Evolutionary conservation across 2,329 filamentous ascomycete genomes (phyloP).

Genomic region (Cladosporium colombiae): DNA sequence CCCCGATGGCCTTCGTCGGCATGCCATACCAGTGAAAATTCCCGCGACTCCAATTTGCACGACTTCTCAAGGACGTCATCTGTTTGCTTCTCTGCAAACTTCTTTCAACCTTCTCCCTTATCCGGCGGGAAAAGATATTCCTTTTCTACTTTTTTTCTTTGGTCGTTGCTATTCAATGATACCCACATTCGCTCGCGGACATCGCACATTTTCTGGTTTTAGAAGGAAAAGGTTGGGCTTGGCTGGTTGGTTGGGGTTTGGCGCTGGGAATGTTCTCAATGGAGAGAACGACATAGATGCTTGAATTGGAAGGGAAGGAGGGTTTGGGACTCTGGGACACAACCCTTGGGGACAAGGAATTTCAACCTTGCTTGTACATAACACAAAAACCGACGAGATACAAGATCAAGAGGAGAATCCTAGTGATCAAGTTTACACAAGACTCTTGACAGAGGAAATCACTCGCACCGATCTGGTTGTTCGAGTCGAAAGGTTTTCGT

Average conservation of each 20-base stretch:
- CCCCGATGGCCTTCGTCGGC: slow-evolving; percentile 28
- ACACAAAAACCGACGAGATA: not conserved
- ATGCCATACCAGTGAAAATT: slow-evolving; percentile 25
- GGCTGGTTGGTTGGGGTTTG: not conserved
- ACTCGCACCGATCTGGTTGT: not conserved
- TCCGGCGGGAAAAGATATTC: not conserved
- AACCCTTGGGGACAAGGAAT: not conserved
- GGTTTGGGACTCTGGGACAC: not conserved
- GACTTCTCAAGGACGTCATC: not conserved
- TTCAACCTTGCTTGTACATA: slow-evolving; percentile 2
- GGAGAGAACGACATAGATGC: not conserved
- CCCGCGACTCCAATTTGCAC: not conserved
- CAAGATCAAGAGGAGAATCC: not conserved
- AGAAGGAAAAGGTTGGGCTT: not conserved
- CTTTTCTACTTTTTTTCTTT: not conserved
- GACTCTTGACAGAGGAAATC: not conserved
- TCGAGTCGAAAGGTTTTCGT: not conserved
- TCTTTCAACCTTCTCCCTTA: not conserved
- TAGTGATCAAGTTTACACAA: not conserved
- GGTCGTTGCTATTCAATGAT: slow-evolving; percentile 23
- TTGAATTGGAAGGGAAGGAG: not conserved
- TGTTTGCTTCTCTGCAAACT: not conserved
- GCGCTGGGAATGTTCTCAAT: not conserved
- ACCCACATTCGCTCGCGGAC: slow-evolving; percentile 29
- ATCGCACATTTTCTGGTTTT: not conserved